Percentiles rank a stretch among this genome's conserved stretches.
Conservation (phyloP, 2,329 filamentous ascomycete species). For the Didymella keratinophila region DNA sequence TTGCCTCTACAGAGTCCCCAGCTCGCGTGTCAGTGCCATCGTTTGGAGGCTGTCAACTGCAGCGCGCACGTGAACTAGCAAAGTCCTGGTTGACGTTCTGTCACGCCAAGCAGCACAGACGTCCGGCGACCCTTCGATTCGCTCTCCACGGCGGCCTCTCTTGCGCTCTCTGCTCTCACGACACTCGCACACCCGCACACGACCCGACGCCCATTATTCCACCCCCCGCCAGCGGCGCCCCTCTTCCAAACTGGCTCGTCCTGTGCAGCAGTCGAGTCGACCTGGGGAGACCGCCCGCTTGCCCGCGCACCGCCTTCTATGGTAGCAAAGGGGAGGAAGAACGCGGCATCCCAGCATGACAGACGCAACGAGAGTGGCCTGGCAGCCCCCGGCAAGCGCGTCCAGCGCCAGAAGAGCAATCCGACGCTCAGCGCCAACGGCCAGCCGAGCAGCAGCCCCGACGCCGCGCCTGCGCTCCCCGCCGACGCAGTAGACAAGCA, state of each 20-base stretch:
- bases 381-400: slow-evolving; percentile 77
- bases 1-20: background rate
- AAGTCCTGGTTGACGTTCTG: slow-evolving; percentile 6
- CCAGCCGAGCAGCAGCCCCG: slow-evolving; percentile 27
- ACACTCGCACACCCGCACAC: slow-evolving; percentile 29
- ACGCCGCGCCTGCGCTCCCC: slow-evolving; percentile 44
- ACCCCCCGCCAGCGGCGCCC: slow-evolving; percentile 43
- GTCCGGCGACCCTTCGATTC: slow-evolving; percentile 12
- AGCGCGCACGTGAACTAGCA: background rate
- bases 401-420: slow-evolving; percentile 59
- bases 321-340: slow-evolving; percentile 58
- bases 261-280: slow-evolving; percentile 53
- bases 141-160: slow-evolving; percentile 15
- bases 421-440: slow-evolving; percentile 51
- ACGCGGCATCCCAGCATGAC: slow-evolving; percentile 58
- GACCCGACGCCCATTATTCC: slow-evolving; percentile 27
- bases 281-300: slow-evolving; percentile 48
- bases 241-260: slow-evolving; percentile 56
- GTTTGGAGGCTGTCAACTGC: background rate
- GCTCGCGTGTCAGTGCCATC: background rate
- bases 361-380: slow-evolving; percentile 85
- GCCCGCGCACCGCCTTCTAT: slow-evolving; percentile 50
- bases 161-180: slow-evolving; percentile 13
- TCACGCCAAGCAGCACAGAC: background rate
- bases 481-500: slow-evolving; percentile 18